A percentile compares a stretch with the other conserved stretches of the same genome.
Conservation (phyloP, 2,329 filamentous ascomycete species). For the Sclerotinia subarctica region DNA sequence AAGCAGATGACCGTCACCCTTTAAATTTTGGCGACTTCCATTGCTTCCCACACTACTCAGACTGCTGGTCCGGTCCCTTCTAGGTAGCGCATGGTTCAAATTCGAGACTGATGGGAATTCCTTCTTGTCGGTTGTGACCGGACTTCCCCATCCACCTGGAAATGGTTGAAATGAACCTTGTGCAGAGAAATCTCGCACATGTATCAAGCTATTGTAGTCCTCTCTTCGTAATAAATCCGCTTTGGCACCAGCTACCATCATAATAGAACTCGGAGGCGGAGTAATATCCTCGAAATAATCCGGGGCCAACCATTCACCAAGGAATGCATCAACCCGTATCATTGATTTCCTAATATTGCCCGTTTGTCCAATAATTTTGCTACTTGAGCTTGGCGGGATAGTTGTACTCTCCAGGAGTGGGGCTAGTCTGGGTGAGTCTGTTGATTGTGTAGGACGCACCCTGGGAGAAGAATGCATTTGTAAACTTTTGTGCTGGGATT, state of each 20-base stretch:
- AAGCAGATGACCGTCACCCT: constrained; percentile 18
- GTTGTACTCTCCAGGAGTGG: constrained; percentile 34
- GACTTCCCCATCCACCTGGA: constrained; percentile 41
- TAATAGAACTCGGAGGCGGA: constrained; percentile 76
- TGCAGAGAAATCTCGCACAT: constrained; percentile 32
- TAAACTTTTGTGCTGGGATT: constrained; percentile 22
- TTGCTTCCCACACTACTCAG: constrained; percentile 36
- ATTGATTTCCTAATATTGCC: constrained; percentile 52
- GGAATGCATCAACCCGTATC: constrained; percentile 83
- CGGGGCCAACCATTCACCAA: constrained; percentile 92
- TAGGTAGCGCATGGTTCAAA: constrained; percentile 32
- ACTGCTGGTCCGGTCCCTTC: constrained; percentile 38
- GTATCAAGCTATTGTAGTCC: constrained; percentile 52
- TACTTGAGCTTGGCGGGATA: constrained; percentile 20
- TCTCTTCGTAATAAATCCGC: constrained; percentile 77
- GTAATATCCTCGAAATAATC: constrained; percentile 93
- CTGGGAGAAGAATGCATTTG: constrained; percentile 36
- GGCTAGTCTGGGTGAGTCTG: constrained; percentile 33
- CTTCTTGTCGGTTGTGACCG: constrained; percentile 29
- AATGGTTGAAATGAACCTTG: constrained; percentile 38
- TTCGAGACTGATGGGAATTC: constrained; percentile 33
- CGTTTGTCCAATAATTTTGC: constrained; percentile 24
- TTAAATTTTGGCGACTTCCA: constrained; percentile 29
- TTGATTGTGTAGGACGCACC: constrained; percentile 31
- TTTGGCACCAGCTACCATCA: constrained; percentile 89